A percentile compares a stretch with the other conserved stretches of the same genome.
Conservation (phyloP, 179 eudicot genomes). For the Vitellaria paradoxa region DNA sequence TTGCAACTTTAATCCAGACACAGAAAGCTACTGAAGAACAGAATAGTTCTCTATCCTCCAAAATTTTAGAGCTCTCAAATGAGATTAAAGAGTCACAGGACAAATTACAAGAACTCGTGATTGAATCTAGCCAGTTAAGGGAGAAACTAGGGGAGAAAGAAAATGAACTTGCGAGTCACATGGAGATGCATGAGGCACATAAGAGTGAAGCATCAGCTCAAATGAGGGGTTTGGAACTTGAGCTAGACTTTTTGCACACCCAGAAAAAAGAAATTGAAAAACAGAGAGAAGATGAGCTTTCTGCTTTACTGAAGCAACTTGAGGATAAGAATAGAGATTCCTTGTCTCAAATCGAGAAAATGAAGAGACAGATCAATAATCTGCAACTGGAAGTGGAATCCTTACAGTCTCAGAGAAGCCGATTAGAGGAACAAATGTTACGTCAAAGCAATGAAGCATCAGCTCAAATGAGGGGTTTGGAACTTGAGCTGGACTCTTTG, state of each 20-base stretch:
- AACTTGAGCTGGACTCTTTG: slow-evolving; percentile 24
- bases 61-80: slow-evolving; percentile 34
- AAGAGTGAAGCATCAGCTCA: slow-evolving; percentile 28
- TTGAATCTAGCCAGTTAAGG: slow-evolving; percentile 32
- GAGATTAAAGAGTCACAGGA: slow-evolving; percentile 32
- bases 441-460: too few species aligned
- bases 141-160: slow-evolving; percentile 38
- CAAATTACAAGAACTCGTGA: slow-evolving; percentile 32
- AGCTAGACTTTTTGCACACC: slow-evolving; percentile 21
- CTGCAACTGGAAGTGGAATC: too few species aligned
- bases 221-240: slow-evolving; percentile 27
- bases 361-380: too few species aligned
- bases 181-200: slow-evolving; percentile 49
- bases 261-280: slow-evolving; percentile 33
- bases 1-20: slow-evolving; percentile 32
- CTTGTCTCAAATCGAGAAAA: slow-evolving; percentile 31
- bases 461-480: slow-evolving; percentile 25
- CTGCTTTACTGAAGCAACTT: slow-evolving; percentile 37
- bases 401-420: slow-evolving; percentile 29
- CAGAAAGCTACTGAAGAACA: slow-evolving; percentile 38
- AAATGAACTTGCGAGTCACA: slow-evolving; percentile 36
- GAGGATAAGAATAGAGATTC: slow-evolving; percentile 52
- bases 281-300: slow-evolving; percentile 45
- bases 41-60: slow-evolving; percentile 29
- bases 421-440: too few species aligned